Evolutionary conservation across 257 asterid genomes (phyloP).

Genomic region (Capsicum pubescens): DNA sequence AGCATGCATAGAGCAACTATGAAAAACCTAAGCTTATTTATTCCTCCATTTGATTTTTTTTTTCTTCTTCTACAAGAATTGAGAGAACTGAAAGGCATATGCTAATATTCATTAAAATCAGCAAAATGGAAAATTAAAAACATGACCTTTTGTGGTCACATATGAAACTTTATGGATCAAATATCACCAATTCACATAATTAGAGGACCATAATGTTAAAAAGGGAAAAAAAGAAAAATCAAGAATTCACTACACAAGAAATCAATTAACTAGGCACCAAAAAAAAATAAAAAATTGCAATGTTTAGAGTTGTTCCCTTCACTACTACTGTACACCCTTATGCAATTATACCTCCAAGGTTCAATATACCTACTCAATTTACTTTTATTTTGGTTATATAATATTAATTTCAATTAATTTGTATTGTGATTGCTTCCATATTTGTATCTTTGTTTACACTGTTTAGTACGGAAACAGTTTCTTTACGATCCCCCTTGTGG

Average conservation of each 20-base stretch:
- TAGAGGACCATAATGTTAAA: neutral
- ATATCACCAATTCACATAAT: neutral
- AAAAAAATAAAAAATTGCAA: slow-evolving; percentile 2
- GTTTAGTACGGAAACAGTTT: too few relatives aligned
- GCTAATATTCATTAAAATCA: neutral
- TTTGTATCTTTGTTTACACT: too few relatives aligned
- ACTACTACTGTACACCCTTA: slow-evolving; percentile 35
- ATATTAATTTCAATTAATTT: too few relatives aligned
- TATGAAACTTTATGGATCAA: neutral
- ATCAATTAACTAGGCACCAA: neutral
- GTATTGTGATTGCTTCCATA: too few relatives aligned
- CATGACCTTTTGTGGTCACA: neutral
- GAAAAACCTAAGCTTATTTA: too few relatives aligned
- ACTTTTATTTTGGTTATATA: too few relatives aligned
- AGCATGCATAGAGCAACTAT: too few relatives aligned
- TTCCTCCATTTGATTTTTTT: too few relatives aligned
- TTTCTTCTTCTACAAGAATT: too few relatives aligned
- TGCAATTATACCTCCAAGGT: slow-evolving; percentile 48
- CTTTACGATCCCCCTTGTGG: too few relatives aligned
- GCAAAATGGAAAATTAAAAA: neutral
- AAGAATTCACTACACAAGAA: neutral
- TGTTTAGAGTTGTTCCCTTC: slow-evolving; percentile 50
- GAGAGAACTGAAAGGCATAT: too few relatives aligned
- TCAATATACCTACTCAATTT: neutral
- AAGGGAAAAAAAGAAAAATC: neutral